Conservation (phyloP, 139 green algal species). For the Chlorella sp. region DNA sequence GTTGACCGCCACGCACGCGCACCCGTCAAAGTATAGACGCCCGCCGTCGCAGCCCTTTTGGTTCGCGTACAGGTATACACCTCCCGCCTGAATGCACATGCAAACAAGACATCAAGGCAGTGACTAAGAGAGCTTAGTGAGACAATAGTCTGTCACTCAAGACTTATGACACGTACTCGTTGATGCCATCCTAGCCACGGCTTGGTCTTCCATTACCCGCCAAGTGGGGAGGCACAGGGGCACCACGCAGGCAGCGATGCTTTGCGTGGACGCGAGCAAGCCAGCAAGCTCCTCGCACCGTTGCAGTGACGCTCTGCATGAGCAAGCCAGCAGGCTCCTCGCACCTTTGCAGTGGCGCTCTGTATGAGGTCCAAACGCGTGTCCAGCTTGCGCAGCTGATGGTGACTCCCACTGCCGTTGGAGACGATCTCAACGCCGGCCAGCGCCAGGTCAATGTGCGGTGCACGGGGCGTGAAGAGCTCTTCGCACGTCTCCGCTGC, state of each 20-base stretch:
- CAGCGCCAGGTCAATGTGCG: constrained; percentile 72
- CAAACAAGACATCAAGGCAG: not conserved
- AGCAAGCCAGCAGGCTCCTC: too few relatives aligned
- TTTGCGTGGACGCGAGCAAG: too few relatives aligned
- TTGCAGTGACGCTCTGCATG: not conserved
- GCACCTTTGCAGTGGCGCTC: constrained; percentile 72
- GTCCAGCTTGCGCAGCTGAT: constrained; percentile 87
- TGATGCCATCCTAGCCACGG: too few relatives aligned
- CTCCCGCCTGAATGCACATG: constrained; percentile 54
- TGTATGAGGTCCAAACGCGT: constrained; percentile 82
- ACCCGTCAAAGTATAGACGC: constrained; percentile 93
- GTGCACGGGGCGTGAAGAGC: constrained; percentile 83
- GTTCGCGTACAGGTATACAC: constrained; percentile 98
- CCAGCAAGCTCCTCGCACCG: too few relatives aligned
- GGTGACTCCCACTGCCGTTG: constrained; percentile 92
- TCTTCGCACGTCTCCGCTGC: constrained; percentile 93
- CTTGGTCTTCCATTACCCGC: too few relatives aligned
- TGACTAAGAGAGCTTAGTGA: too few relatives aligned
- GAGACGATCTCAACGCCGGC: constrained; percentile 87
- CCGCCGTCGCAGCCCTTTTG: constrained; percentile 94
- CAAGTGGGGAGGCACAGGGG: too few relatives aligned
- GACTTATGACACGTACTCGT: too few relatives aligned
- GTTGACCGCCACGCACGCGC: constrained; percentile 82
- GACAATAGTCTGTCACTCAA: too few relatives aligned
- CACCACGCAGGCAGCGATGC: too few relatives aligned